These are phyloP conservation scores for Ulvella scutata DNA, from an alignment of 139 green algal species.

Conservation along the genomic window DNA sequence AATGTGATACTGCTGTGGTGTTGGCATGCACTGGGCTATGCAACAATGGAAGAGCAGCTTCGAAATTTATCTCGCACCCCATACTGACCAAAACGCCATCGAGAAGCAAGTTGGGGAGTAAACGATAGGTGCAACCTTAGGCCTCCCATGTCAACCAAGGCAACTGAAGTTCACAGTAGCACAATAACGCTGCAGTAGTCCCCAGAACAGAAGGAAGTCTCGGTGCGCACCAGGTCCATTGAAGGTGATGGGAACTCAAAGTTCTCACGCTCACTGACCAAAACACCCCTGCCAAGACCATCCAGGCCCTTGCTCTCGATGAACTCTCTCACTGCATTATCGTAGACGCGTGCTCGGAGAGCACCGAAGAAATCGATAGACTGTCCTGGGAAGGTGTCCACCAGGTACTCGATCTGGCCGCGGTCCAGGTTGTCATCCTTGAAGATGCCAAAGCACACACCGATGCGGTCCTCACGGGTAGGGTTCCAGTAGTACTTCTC, in stretches of 20 bases:
- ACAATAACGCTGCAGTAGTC: too few species aligned
- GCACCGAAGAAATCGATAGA: constrained; percentile 99
- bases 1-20: neutral
- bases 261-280: neutral
- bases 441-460: constrained; percentile 97
- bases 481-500: constrained; percentile 99
- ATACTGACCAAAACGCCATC: neutral
- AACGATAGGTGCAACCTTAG: neutral
- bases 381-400: constrained; percentile 96
- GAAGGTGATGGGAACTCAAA: neutral
- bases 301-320: constrained; percentile 17
- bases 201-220: neutral
- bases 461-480: constrained; percentile 88
- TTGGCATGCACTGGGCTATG: neutral
- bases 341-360: constrained; percentile 84
- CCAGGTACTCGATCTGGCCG: constrained; percentile 60
- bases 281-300: constrained; percentile 14
- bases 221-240: neutral
- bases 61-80: neutral
- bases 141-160: neutral
- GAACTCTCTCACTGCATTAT: constrained; percentile 58
- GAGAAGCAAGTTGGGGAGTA: neutral
- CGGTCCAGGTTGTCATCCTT: constrained; percentile 30
- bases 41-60: neutral
- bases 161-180: too few species aligned